Percentiles rank a stretch among this genome's conserved stretches.
Conservation (phyloP, 495 filamentous ascomycete genomes). For the Usnea hakonensis region DNA sequence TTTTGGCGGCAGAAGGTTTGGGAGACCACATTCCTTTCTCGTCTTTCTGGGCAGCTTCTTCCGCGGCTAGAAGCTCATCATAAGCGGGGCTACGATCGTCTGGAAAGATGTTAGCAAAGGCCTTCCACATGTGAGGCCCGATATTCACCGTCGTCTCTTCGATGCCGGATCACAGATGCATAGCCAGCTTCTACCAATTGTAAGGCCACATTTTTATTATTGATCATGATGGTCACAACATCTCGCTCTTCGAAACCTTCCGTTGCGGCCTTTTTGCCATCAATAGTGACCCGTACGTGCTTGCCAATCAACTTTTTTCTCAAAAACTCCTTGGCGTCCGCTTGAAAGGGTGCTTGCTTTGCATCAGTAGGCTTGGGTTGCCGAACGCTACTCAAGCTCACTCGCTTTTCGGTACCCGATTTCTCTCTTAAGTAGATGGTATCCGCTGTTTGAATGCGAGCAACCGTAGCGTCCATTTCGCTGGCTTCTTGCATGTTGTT, state of each 20-base stretch:
- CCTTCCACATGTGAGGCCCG: no score
- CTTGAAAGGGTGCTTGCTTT: conserved; percentile 74
- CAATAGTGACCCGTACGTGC: conserved; percentile 76
- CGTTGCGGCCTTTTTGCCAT: conserved; percentile 82
- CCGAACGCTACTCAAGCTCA: conserved; percentile 85
- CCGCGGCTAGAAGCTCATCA: conserved; percentile 81
- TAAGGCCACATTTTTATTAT: conserved; percentile 80
- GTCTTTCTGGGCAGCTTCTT: conserved; percentile 75
- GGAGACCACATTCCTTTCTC: conserved; percentile 90
- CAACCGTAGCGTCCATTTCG: conserved; percentile 70
- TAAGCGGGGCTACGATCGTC: conserved; percentile 88
- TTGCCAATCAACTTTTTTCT: conserved; percentile 93
- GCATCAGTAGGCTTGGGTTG: conserved; percentile 79
- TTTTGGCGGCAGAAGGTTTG: conserved; percentile 71
- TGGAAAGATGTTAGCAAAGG: conserved; percentile 2
- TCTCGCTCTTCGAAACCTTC: conserved; percentile 93
- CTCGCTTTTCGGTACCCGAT: conserved; percentile 74
- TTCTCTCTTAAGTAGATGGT: conserved; percentile 79
- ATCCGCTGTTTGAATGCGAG: conserved; percentile 80
- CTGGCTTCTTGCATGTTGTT: conserved; percentile 49
- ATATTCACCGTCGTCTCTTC: conserved; percentile 61
- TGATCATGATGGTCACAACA: conserved; percentile 75
- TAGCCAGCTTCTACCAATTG: conserved; percentile 84
- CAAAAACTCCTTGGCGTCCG: conserved; percentile 93
- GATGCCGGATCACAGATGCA: conserved; percentile 86